Evolutionary conservation across 2,329 filamentous ascomycete genomes (phyloP), one percentile per base, ranked within the genome.

Genomic region (Kalmusia sp.): DNA sequence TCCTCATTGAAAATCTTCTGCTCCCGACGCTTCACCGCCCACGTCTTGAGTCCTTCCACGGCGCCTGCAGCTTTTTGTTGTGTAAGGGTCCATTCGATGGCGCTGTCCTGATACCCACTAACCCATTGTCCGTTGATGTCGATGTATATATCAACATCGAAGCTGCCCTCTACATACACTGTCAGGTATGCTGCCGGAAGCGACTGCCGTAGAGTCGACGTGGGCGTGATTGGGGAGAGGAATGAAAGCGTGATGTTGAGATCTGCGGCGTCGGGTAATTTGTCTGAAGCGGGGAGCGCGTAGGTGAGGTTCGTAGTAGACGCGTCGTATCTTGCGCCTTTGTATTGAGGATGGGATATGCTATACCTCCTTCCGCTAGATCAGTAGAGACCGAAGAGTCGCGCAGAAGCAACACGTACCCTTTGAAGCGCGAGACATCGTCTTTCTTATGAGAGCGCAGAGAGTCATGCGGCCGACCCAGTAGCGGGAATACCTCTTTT

Each of bases 151-250:
- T 77, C 70, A 27, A 82, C 61, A 54, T 81, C 70, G 45, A 87
- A 84, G 57, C 79, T 80, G 4, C 90, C 91, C 55, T 87, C 81
- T 11, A 90, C 89, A 64, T 87, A 76, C 34, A 93, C 80, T 5
- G 85, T 89, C 56, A 96, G 68, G 70, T 96, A 96, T 22, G 88
- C 87, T 9, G 91, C 91, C n/a, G 92, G 92, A 27, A 95, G 84
- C 14, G 89, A 87, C 77, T 93, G 90, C 58, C 90, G 84, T 64
- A 93, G 79, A 39, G 90, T 93, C 51, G 90, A 93, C 1, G 88
- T 90, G 1, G 90, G 90, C 0, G 90, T 93, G 44, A 95, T 88
- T 14, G 90, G 90, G 6, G 90, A 93, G 45, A 93, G 78, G 71
- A 89, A 89, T 7, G 86, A 88, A 27, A 89, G 72, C 2, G 80